These are phyloP conservation scores for Agrostemma githago DNA, from an alignment of 148 eudicot species.

Conservation along the genomic window DNA sequence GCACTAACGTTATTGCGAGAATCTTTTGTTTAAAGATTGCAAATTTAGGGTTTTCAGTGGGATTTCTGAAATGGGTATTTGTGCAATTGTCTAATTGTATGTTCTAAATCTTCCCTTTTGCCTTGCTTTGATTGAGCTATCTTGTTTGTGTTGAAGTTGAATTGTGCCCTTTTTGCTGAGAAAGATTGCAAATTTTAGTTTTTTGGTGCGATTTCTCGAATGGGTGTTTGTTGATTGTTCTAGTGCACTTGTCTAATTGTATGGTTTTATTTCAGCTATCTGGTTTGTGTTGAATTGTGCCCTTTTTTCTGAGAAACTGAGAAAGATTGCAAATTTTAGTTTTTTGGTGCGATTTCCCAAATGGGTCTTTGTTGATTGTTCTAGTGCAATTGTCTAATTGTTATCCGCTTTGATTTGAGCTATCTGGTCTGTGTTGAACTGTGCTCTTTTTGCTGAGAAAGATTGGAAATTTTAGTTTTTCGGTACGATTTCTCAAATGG, in stretches of 20 bases:
- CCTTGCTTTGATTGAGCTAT: background rate
- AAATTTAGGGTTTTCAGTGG: too few species aligned
- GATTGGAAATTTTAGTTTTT: conserved; percentile 4
- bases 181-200: conserved; percentile 6
- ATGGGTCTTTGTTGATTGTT: background rate
- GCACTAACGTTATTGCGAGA: too few species aligned
- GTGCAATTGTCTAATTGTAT: too few species aligned
- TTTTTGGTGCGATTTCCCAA: too few species aligned
- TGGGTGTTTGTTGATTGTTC: conserved; percentile 12
- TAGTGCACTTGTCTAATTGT: conserved; percentile 73
- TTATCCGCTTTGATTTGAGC: background rate
- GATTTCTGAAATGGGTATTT: too few species aligned
- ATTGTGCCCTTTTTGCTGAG: background rate
- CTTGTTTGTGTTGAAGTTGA: background rate
- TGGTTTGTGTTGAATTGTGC: background rate
- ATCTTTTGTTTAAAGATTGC: too few species aligned
- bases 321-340: too few species aligned
- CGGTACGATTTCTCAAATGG: background rate
- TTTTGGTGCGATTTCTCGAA: background rate
- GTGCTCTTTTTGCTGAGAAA: background rate
- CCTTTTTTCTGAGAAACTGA: too few species aligned
- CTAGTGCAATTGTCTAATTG: conserved; percentile 66
- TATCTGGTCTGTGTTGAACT: too few species aligned
- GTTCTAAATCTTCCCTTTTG: background rate
- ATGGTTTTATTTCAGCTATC: background rate